Base-by-base conservation (phyloP, 306 rosid species). In the Medicago lupulina region DNA sequence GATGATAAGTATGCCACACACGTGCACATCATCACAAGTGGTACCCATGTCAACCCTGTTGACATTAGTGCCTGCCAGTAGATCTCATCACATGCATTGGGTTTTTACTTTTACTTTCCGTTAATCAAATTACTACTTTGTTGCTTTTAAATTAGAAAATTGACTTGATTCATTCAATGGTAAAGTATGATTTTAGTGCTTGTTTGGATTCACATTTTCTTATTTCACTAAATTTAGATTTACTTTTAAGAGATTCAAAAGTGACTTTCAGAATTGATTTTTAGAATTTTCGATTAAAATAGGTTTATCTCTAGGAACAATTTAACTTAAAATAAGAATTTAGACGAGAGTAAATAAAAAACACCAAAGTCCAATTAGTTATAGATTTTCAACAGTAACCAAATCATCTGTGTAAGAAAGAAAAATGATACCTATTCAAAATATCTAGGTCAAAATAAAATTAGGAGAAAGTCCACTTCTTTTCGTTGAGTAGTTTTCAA, bases 21-120 rank as follows among this genome's bases (percentile, higher is more conserved):
- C 97, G 98, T 93, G 98, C 93, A 76, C 85, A 84, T 83, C 93
- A 89, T 85, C 87, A 80, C 85, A 69, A 41, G 86, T 65, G 88
- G 86, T 47, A 53, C 80, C 84, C 88, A 87, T 89, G 93, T 93
- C 98, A 93, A 93, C 96, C 82, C 85, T 76, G 84, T 83, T 85
- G 89, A 85, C 93, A 82, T 83, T 83, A 74, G 75, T 76, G 75
- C 58, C 75, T 53, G 73, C 40, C 78, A 39, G 72, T 40, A 0
- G 67, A 65, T 82, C 85, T 67, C 81, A 77, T 82, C 88, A 67
- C 82, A 79, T 80, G 86, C 41, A 6, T 82, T 79, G 67, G 60
- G 74, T 76, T 57, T 76, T 59, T 53, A 34, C 70, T 34, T 12
- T 65, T 8, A 13, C 21, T 60, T 71, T 23, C 8, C 13, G 0